These are phyloP conservation scores for Ustilago bromivora DNA, from an alignment of 1,284 basidiomycete genomes.

Conservation along the genomic window DNA sequence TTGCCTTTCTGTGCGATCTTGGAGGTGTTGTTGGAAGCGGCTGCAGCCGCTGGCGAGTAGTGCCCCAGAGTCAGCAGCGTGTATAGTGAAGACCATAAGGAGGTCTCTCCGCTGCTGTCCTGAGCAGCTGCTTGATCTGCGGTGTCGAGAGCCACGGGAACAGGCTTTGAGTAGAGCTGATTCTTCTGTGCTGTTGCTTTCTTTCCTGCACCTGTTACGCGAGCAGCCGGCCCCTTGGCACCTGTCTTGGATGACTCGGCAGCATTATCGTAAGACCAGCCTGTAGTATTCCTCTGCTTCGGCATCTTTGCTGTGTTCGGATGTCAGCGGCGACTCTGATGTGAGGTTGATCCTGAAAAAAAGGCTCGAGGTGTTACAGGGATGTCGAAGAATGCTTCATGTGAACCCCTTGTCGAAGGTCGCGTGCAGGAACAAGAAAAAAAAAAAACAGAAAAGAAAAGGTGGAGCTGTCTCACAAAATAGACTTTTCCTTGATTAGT, in stretches of 20 bases:
- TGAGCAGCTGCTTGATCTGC: background rate
- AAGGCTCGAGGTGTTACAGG: background rate
- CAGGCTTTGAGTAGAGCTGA: conserved; percentile 54
- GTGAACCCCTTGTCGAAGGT: background rate
- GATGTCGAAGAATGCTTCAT: background rate
- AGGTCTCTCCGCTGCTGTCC: background rate
- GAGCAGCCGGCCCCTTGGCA: conserved; percentile 8
- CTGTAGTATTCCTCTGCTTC: conserved; percentile 46
- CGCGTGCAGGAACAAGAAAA: background rate
- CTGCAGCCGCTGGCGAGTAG: conserved; percentile 12
- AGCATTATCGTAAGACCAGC: conserved; percentile 50
- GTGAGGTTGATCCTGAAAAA: background rate
- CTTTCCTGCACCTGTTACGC: conserved; percentile 58
- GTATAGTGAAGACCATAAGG: conserved; percentile 23
- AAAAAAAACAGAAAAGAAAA: background rate
- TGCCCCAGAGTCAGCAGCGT: conserved; percentile 33
- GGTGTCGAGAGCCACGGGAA: conserved; percentile 43
- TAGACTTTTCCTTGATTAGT: conserved; percentile 23
- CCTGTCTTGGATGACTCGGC: conserved; percentile 32
- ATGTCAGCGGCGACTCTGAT: background rate
- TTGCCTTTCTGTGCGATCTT: conserved; percentile 8
- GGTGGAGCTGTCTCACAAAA: conserved; percentile 26
- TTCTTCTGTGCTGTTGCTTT: conserved; percentile 57
- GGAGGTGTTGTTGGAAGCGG: background rate
- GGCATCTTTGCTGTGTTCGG: conserved; percentile 24